Percentiles rank a stretch among this genome's conserved stretches.
phyloP scores from a whole-genome alignment of 2,329 filamentous ascomycete genomes.

The Colletotrichum sp. region DNA sequence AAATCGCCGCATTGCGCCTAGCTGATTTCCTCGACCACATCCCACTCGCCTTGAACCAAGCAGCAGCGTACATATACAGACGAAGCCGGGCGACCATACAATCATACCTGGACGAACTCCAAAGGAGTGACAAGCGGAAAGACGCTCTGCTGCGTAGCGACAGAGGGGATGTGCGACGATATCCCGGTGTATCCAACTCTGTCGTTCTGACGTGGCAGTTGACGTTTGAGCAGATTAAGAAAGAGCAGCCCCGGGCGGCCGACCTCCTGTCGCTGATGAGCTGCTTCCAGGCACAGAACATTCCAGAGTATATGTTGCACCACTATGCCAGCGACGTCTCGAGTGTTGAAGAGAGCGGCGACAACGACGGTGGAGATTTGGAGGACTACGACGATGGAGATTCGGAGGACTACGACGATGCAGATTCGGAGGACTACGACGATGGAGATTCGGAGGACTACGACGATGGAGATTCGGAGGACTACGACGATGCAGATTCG shows the following conservation, averaged over 20 bases:
- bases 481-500: too few species aligned
- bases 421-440: too few species aligned
- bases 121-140: slow-evolving; percentile 24
- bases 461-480: too few species aligned
- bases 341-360: neutral
- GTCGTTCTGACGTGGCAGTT: slow-evolving; percentile 33
- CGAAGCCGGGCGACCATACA: slow-evolving; percentile 17
- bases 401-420: neutral
- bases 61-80: neutral
- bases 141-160: slow-evolving; percentile 25
- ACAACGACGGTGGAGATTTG: neutral
- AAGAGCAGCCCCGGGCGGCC: slow-evolving; percentile 35
- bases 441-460: neutral
- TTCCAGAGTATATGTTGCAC: slow-evolving; percentile 22
- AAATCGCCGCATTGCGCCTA: neutral
- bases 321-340: neutral
- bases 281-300: slow-evolving; percentile 48
- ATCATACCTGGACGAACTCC: slow-evolving; percentile 32
- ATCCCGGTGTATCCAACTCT: slow-evolving; percentile 26
- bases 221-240: slow-evolving; percentile 36
- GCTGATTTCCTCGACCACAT: slow-evolving; percentile 31
- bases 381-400: neutral
- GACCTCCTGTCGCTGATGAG: slow-evolving; percentile 50
- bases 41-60: slow-evolving; percentile 38
- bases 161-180: neutral